These are phyloP conservation scores for Amanita polypyramis DNA, from an alignment of 768 basidiomycete species.

Conservation along the genomic window DNA sequence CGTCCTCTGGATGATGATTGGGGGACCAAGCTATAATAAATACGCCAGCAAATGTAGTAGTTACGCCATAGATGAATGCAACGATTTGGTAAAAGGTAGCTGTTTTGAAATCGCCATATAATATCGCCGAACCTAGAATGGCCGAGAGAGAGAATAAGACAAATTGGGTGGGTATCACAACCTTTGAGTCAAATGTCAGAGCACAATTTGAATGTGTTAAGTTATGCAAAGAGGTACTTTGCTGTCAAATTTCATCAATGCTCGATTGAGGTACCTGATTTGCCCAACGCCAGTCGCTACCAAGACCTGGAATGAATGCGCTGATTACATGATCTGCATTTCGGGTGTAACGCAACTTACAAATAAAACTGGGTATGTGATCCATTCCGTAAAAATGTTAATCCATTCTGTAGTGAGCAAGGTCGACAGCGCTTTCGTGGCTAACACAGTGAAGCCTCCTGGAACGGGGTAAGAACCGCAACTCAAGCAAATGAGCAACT, in stretches of 20 bases:
- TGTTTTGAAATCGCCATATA: conserved; percentile 88
- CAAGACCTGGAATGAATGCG: conserved; percentile 39
- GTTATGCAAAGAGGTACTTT: conserved; percentile 38
- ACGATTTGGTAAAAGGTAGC: conserved; percentile 74
- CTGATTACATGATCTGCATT: conserved; percentile 6
- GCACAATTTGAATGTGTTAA: background rate
- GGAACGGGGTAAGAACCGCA: background rate
- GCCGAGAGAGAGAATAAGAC: conserved; percentile 91
- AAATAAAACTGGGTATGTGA: conserved; percentile 70
- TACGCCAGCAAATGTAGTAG: conserved; percentile 83
- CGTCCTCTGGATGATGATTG: conserved; percentile 14
- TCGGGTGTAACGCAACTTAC: conserved; percentile 29
- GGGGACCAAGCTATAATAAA: conserved; percentile 75
- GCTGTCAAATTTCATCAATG: conserved; percentile 87
- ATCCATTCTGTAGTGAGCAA: conserved; percentile 73
- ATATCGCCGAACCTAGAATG: conserved; percentile 84
- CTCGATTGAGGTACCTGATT: conserved; percentile 75
- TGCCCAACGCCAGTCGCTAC: conserved; percentile 70
- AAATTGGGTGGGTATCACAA: conserved; percentile 92
- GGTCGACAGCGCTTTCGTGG: conserved; percentile 87
- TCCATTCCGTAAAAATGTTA: conserved; percentile 66
- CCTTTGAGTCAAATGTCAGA: conserved; percentile 27
- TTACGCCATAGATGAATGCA: conserved; percentile 80
- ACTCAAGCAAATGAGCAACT: conserved; percentile 8
- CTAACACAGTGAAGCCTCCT: conserved; percentile 93